Percentiles rank a stretch among this genome's conserved stretches.
Conservation (phyloP, 1,284 basidiomycete genomes). For the Apiotrichum sp. region DNA sequence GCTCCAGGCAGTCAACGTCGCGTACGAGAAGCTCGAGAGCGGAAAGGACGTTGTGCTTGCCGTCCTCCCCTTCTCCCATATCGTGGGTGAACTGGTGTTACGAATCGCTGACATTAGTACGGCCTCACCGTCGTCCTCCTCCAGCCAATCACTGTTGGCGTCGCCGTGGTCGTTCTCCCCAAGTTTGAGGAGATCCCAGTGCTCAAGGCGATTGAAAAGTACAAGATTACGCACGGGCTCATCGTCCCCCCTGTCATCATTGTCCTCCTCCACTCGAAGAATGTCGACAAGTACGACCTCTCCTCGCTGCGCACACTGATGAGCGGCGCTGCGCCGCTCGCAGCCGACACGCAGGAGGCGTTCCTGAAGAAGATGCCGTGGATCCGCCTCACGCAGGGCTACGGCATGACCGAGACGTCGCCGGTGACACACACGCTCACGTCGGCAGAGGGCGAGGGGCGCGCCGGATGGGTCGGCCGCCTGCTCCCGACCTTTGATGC, state of each 20-base stretch:
- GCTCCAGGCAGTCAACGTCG: slow-evolving; percentile 1
- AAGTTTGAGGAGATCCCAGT: slow-evolving; percentile 56
- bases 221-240: slow-evolving; percentile 56
- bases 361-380: slow-evolving; percentile 23
- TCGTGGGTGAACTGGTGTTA: neutral
- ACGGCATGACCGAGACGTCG: slow-evolving; percentile 50
- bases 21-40: neutral
- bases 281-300: slow-evolving; percentile 64
- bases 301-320: slow-evolving; percentile 57
- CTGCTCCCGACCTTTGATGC: slow-evolving; percentile 73
- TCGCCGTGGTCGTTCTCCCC: slow-evolving; percentile 61
- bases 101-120: slow-evolving; percentile 1
- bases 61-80: slow-evolving; percentile 13
- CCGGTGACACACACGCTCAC: slow-evolving; percentile 34
- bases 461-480: slow-evolving; percentile 61
- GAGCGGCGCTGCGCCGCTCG: slow-evolving; percentile 78
- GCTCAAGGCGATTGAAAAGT: slow-evolving; percentile 55
- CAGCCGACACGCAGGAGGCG: slow-evolving; percentile 38
- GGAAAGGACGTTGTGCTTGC: slow-evolving; percentile 11
- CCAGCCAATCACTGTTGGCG: slow-evolving; percentile 56
- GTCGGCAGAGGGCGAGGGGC: slow-evolving; percentile 22
- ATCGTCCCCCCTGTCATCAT: slow-evolving; percentile 83
- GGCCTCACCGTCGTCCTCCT: slow-evolving; percentile 49
- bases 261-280: slow-evolving; percentile 48
- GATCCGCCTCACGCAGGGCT: slow-evolving; percentile 37